Evolutionary conservation across 2,329 filamentous ascomycete genomes (phyloP).

Genomic region (Epichloe bromicola): DNA sequence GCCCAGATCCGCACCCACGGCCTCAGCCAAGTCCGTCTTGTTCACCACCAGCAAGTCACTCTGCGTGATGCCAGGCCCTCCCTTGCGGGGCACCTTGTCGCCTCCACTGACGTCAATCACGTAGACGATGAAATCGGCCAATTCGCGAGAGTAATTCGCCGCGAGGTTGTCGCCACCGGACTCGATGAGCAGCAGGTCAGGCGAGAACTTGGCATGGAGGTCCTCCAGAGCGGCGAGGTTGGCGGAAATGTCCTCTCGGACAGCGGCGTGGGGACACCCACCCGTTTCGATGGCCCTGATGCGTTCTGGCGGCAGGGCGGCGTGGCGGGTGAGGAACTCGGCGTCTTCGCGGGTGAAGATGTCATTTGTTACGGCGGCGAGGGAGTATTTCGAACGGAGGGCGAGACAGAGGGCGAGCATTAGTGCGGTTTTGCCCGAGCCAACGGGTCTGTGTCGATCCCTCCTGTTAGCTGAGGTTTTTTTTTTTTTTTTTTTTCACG

Average conservation of each 20-base stretch:
- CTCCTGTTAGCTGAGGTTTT: too few relatives aligned
- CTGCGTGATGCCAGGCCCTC: slow-evolving; percentile 92
- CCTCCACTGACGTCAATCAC: slow-evolving; percentile 95
- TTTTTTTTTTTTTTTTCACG: too few relatives aligned
- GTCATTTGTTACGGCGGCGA: slow-evolving; percentile 96
- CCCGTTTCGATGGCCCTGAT: slow-evolving; percentile 97
- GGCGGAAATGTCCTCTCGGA: slow-evolving; percentile 88
- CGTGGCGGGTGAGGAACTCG: slow-evolving; percentile 85
- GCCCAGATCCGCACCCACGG: slow-evolving; percentile 75
- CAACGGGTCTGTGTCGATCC: slow-evolving; percentile 56
- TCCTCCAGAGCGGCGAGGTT: slow-evolving; percentile 90
- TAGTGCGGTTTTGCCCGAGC: slow-evolving; percentile 91
- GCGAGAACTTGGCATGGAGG: slow-evolving; percentile 64
- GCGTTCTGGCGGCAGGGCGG: slow-evolving; percentile 66
- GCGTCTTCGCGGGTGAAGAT: slow-evolving; percentile 98
- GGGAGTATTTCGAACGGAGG: slow-evolving; percentile 67
- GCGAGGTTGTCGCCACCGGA: slow-evolving; percentile 93
- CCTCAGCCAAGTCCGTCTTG: slow-evolving; percentile 88
- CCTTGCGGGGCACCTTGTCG: slow-evolving; percentile 93
- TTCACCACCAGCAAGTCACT: slow-evolving; percentile 89
- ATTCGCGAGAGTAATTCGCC: slow-evolving; percentile 87
- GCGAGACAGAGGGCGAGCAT: slow-evolving; percentile 88
- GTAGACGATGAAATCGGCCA: slow-evolving; percentile 97
- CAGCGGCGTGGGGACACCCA: slow-evolving; percentile 91
- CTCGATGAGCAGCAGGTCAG: slow-evolving; percentile 86